These are phyloP conservation scores for Onygenales sp. DNA, from an alignment of 2,329 filamentous ascomycete genomes.

Conservation along the genomic window DNA sequence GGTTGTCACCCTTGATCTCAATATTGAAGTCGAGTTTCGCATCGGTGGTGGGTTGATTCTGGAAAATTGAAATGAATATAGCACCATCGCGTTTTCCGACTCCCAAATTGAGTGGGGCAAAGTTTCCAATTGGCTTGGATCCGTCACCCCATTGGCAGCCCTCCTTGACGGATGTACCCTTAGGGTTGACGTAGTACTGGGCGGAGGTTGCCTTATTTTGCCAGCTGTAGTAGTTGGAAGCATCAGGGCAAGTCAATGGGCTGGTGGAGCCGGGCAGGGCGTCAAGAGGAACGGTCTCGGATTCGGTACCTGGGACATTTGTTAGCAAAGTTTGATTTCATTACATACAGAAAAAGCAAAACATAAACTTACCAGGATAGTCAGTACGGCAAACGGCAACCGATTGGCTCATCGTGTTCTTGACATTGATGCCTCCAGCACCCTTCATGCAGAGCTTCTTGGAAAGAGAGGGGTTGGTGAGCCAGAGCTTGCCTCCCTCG, in stretches of 20 bases:
- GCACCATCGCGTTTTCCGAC: slow-evolving; percentile 60
- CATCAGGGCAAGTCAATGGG: slow-evolving; percentile 65
- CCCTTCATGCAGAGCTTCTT: slow-evolving; percentile 68
- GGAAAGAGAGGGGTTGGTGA: slow-evolving; percentile 58
- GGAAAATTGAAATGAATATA: slow-evolving; percentile 77
- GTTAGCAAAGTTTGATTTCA: neutral
- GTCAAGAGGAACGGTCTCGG: slow-evolving; percentile 70
- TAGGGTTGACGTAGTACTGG: slow-evolving; percentile 94
- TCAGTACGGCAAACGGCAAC: slow-evolving; percentile 86
- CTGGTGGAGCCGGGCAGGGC: slow-evolving; percentile 50
- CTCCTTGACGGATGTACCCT: slow-evolving; percentile 54
- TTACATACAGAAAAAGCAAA: neutral
- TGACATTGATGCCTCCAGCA: slow-evolving; percentile 58
- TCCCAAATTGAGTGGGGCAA: slow-evolving; percentile 76
- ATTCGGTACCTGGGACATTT: slow-evolving; percentile 53
- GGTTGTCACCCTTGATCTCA: slow-evolving; percentile 58
- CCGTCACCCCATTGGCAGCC: slow-evolving; percentile 69
- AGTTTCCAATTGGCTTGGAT: slow-evolving; percentile 61
- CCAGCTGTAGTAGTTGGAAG: slow-evolving; percentile 68
- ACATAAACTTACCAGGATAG: slow-evolving; percentile 61
- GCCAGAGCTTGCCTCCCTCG: slow-evolving; percentile 59
- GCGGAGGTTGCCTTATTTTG: slow-evolving; percentile 66
- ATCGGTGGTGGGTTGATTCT: slow-evolving; percentile 66
- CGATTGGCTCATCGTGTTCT: slow-evolving; percentile 60
- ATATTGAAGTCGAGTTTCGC: slow-evolving; percentile 69